phyloP scores from a whole-genome alignment of 1,284 basidiomycete species.

The Filobasidium uniguttulatum region DNA sequence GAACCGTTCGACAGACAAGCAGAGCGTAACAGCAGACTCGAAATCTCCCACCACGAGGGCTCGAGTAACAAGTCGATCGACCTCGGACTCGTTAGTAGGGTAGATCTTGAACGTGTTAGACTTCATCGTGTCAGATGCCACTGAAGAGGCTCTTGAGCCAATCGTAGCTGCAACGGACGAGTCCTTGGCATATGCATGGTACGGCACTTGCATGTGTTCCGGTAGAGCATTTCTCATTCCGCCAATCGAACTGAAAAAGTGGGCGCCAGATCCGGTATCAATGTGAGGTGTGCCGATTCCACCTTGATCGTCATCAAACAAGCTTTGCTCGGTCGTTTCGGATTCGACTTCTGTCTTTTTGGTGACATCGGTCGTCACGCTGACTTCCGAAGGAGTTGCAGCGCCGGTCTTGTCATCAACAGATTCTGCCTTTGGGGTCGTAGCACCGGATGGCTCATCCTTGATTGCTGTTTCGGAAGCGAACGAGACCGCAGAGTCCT shows the following conservation, averaged over 20 bases:
- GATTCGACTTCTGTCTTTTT: constrained; percentile 53
- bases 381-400: constrained; percentile 56
- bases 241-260: constrained; percentile 77
- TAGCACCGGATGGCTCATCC: constrained; percentile 33
- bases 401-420: constrained; percentile 28
- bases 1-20: constrained; percentile 75
- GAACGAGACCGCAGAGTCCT: constrained; percentile 63
- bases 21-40: constrained; percentile 77
- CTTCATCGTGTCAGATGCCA: constrained; percentile 54
- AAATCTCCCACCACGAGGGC: constrained; percentile 92
- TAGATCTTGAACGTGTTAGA: constrained; percentile 80
- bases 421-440: constrained; percentile 15
- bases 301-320: constrained; percentile 68
- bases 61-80: constrained; percentile 78
- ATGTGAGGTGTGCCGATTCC: constrained; percentile 43
- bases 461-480: constrained; percentile 43
- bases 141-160: constrained; percentile 71
- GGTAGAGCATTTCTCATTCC: constrained; percentile 45
- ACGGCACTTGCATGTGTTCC: constrained; percentile 54
- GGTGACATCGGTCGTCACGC: constrained; percentile 51
- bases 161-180: constrained; percentile 82
- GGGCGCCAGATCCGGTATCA: constrained; percentile 48
- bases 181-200: constrained; percentile 61
- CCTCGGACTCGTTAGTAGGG: constrained; percentile 72
- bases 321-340: constrained; percentile 48